Base-by-base conservation (phyloP, 306 rosid species). In the Luffa aegyptiaca region DNA sequence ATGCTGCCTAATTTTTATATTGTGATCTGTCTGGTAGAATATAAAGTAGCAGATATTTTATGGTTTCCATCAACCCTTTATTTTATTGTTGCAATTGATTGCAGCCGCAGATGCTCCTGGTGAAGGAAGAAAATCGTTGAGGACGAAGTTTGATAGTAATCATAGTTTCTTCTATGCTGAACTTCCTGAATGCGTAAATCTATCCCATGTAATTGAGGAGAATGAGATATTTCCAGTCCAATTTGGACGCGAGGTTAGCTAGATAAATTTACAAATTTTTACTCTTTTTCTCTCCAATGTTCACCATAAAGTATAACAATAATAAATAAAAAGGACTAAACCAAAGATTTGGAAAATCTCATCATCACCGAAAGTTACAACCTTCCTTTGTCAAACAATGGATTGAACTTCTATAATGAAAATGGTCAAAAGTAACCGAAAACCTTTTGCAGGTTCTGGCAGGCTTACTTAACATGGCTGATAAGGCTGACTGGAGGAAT, bases 231-330 rank as follows among this genome's bases (percentile, higher is more conserved):
- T 95, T 84, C 91, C 97, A 17, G 91, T 88, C 16, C 99, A 95
- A 72, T 95, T 95, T 90, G 99, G 99, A 70, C 99, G 99, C 0
- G 97, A 95, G 97, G 99, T 95, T 79, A 90, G 88, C 81, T 44
- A 44, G 10, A 69, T 39, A 74, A 51, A 51, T 48, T 48, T 26
- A 51, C 26, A 26, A 20, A 5, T 46, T n/a, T 31, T 7, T 21
- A 4, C 3, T 8, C 41, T 13, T 26, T 49, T 49, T 21, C 33
- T 14, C 45, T 35, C 77, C 77, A 33, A 62, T 62, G 3, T 64
- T 64, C 26, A 64, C 71, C 46, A 16, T 36, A 46, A 71, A 71
- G 14, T 18, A 70, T 1, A 70, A 42, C 0, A 70, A 70, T 10
- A 18, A 52, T 17, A 31, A 46, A 1, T 8, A 36, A 68, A 41